Conservation (phyloP, 257 asterid genomes). For the Avicennia marina region DNA sequence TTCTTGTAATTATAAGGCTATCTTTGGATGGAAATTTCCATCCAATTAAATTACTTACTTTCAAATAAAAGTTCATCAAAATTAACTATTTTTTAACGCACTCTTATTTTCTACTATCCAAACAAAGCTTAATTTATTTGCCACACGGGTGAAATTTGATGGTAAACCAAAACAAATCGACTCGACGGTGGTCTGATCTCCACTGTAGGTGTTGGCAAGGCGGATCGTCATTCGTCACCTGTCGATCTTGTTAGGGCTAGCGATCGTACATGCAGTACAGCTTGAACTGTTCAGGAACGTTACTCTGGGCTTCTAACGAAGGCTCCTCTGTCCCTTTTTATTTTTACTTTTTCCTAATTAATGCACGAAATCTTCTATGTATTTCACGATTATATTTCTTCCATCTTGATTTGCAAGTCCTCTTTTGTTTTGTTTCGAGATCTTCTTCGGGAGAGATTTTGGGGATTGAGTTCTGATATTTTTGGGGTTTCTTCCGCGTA, state of each 20-base stretch:
- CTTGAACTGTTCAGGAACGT: not conserved
- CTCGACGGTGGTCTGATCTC: not conserved
- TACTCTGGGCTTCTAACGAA: too few relatives aligned
- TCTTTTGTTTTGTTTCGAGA: not conserved
- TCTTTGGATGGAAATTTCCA: too few relatives aligned
- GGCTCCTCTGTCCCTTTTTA: too few relatives aligned
- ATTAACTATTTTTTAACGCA: too few relatives aligned
- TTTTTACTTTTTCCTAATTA: not conserved
- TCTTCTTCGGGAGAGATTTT: conserved; percentile 6
- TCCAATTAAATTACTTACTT: too few relatives aligned
- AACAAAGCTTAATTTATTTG: not conserved
- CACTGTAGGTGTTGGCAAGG: not conserved
- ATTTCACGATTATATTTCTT: not conserved
- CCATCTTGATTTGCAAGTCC: not conserved
- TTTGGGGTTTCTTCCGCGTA: conserved; percentile 11
- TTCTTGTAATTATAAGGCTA: too few relatives aligned
- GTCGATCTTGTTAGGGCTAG: not conserved
- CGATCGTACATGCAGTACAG: too few relatives aligned
- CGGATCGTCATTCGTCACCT: conserved; percentile 5
- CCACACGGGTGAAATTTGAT: not conserved
- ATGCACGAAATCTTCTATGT: not conserved
- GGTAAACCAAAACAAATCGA: conserved; percentile 2
- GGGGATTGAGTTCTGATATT: conserved; percentile 12
- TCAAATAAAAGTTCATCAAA: too few relatives aligned
- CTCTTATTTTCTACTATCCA: not conserved